phyloP scores from a whole-genome alignment of 2,329 filamentous ascomycete genomes.

The Ceratocystis destructans region DNA sequence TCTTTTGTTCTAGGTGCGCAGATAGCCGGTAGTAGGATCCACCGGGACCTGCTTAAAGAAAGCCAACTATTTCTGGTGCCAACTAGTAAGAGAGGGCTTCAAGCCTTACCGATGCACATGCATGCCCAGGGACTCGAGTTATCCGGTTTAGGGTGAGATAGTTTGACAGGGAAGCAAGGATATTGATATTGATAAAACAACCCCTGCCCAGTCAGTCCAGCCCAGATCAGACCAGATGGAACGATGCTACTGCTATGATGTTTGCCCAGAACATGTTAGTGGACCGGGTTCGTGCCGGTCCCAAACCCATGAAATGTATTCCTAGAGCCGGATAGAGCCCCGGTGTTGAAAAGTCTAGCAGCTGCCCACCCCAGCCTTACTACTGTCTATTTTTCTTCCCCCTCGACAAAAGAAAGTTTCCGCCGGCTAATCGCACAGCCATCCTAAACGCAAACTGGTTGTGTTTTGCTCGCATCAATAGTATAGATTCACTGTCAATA shows the following conservation, averaged over 20 bases:
- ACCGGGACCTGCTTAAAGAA: not conserved
- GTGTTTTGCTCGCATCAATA: not conserved
- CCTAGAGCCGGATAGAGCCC: not conserved
- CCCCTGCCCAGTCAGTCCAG: not conserved
- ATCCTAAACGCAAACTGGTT: not conserved
- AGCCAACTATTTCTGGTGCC: too few species aligned
- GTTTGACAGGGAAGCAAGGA: not conserved
- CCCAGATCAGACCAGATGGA: not conserved
- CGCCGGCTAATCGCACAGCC: not conserved
- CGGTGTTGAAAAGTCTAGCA: not conserved
- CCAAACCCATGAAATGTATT: not conserved
- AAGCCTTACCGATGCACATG: not conserved
- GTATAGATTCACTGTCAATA: not conserved
- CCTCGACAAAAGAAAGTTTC: not conserved
- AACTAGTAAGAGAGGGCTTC: not conserved
- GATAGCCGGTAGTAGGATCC: slow-evolving; percentile 3
- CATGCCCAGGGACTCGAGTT: not conserved
- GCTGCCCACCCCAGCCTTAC: not conserved
- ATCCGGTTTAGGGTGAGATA: not conserved
- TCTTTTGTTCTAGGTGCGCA: not conserved
- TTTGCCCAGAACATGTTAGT: not conserved
- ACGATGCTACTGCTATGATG: too few species aligned
- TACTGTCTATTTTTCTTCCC: not conserved
- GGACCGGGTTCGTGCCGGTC: not conserved
- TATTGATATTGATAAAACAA: not conserved